Percentiles rank a stretch among this genome's conserved stretches.
phyloP scores from a whole-genome alignment of 2,329 filamentous ascomycete genomes.

The Colletotrichum sp. region DNA sequence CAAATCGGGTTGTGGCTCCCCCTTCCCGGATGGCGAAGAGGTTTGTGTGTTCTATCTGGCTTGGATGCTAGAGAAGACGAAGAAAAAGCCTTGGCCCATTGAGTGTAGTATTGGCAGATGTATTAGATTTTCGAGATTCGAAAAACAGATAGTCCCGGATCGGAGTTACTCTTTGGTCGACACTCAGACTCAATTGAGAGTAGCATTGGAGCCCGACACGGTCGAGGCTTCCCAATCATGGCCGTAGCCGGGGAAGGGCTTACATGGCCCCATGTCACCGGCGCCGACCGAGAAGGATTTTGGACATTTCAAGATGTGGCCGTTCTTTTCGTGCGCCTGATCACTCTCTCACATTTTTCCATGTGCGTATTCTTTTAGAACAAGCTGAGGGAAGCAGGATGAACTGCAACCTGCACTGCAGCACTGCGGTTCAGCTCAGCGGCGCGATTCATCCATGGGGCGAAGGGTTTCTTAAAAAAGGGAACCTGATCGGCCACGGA shows the following conservation, averaged over 20 bases:
- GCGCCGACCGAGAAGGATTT: not conserved
- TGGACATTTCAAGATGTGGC: not conserved
- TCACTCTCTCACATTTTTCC: not conserved
- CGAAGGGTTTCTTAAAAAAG: not conserved
- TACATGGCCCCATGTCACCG: not conserved
- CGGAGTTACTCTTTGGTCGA: not conserved
- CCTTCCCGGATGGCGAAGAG: not conserved
- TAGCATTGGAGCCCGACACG: not conserved
- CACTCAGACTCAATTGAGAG: not conserved
- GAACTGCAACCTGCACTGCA: not conserved
- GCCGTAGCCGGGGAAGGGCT: not conserved
- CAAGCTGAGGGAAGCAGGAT: not conserved
- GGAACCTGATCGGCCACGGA: not conserved
- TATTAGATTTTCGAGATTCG: not conserved
- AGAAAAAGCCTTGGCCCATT: not conserved
- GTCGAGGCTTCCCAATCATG: not conserved
- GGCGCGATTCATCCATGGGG: not conserved
- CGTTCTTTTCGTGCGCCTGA: not conserved
- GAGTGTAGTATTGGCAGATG: not conserved
- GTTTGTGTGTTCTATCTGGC: not conserved
- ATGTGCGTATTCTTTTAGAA: not conserved
- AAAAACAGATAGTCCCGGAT: not conserved
- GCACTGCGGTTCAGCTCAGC: not conserved
- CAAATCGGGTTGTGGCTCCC: not conserved
- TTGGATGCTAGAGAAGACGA: not conserved